phyloP scores from a whole-genome alignment of 2,329 filamentous ascomycete species.

The Westerdykella sp. region DNA sequence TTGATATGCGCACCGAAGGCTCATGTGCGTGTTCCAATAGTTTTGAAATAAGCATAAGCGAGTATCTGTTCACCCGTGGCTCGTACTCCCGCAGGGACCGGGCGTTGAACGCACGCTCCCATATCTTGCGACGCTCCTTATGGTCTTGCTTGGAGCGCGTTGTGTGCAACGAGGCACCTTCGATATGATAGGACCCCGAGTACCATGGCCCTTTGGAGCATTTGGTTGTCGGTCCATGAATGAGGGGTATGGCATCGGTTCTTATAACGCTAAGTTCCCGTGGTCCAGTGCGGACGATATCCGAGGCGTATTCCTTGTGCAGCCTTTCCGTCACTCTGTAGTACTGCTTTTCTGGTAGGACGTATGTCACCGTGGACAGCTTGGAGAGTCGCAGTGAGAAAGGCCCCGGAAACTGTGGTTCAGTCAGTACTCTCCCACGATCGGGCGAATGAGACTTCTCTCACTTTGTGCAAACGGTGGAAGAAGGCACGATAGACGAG shows the following conservation, averaged over 20 bases:
- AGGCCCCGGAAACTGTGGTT: conserved; percentile 35
- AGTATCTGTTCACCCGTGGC: conserved; percentile 28
- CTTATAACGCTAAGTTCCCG: conserved; percentile 27
- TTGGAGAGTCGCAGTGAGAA: conserved; percentile 34
- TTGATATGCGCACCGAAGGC: conserved; percentile 20
- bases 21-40: conserved; percentile 17
- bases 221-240: conserved; percentile 25
- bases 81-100: conserved; percentile 34
- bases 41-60: conserved; percentile 18
- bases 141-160: conserved; percentile 28
- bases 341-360: conserved; percentile 17
- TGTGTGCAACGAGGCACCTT: conserved; percentile 19
- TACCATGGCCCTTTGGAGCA: conserved; percentile 31
- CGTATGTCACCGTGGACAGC: conserved; percentile 15
- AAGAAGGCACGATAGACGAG: conserved; percentile 38
- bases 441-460: background rate
- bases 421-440: conserved; percentile 1
- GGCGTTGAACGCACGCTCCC: conserved; percentile 30
- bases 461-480: conserved; percentile 33
- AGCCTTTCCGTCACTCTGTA: conserved; percentile 20
- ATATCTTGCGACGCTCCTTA: conserved; percentile 23
- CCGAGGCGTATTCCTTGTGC: conserved; percentile 24
- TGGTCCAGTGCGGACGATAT: conserved; percentile 32
- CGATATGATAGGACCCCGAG: conserved; percentile 9
- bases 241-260: conserved; percentile 21